phyloP scores from a whole-genome alignment of 768 basidiomycete genomes.

The Termitomyces eurrhizus region DNA sequence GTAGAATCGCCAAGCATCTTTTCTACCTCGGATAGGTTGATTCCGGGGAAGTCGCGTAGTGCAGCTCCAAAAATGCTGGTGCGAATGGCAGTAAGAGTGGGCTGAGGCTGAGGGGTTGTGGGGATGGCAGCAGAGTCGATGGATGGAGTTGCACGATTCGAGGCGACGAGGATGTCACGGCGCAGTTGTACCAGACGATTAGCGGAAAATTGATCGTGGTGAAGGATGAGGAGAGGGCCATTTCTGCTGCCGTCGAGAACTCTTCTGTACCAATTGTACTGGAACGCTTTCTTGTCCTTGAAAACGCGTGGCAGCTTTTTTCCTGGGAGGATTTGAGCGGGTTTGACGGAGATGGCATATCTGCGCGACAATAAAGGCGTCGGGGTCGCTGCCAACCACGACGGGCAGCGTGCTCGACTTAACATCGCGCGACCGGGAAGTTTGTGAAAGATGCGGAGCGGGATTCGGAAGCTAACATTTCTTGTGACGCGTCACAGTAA shows the following conservation, averaged over 20 bases:
- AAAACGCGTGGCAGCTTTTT: conserved; percentile 66
- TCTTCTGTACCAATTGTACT: conserved; percentile 75
- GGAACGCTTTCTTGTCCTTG: conserved; percentile 73
- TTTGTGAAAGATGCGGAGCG: conserved; percentile 9
- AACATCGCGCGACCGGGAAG: conserved; percentile 13
- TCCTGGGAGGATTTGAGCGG: conserved; percentile 46
- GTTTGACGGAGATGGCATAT: conserved; percentile 57
- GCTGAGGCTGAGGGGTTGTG: conserved; percentile 26
- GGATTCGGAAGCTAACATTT: conserved; percentile 17
- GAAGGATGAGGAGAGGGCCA: conserved; percentile 72
- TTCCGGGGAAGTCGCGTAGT: conserved; percentile 53
- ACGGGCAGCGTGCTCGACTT: conserved; percentile 26
- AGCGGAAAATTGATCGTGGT: conserved; percentile 72
- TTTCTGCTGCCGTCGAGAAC: conserved; percentile 56
- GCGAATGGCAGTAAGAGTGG: conserved; percentile 66
- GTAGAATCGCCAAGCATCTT: conserved; percentile 52
- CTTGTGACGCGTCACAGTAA: conserved; percentile 15
- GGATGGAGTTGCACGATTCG: conserved; percentile 40
- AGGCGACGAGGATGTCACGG: conserved; percentile 58
- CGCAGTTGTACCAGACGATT: conserved; percentile 66
- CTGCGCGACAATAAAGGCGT: conserved; percentile 32
- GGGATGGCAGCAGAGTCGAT: conserved; percentile 26
- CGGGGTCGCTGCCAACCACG: conserved; percentile 15
- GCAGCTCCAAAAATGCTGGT: conserved; percentile 80
- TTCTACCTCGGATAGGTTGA: conserved; percentile 44